Evolutionary conservation across 2,329 filamentous ascomycete genomes (phyloP).

Genomic region (Neurospora sp.): DNA sequence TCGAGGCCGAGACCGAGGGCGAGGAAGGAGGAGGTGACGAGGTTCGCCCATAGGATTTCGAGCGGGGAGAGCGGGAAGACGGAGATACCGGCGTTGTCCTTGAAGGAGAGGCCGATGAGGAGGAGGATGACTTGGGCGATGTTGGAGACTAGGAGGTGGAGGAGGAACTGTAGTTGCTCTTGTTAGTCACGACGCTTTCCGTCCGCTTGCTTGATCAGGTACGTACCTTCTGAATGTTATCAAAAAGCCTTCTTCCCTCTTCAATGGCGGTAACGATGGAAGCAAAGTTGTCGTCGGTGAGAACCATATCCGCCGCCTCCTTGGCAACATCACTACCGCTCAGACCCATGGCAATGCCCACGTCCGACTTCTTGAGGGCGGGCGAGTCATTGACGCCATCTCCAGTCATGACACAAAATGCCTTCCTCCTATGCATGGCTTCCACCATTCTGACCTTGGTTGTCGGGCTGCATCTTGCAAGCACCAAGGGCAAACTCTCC

Average conservation of each 20-base stretch:
- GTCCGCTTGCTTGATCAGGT: not conserved
- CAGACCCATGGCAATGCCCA: constrained; percentile 65
- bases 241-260: constrained; percentile 59
- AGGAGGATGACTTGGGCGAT: constrained; percentile 61
- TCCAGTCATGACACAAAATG: constrained; percentile 65
- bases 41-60: constrained; percentile 69
- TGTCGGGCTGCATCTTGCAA: constrained; percentile 59
- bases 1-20: constrained; percentile 66
- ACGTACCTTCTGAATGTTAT: constrained; percentile 63
- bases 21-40: constrained; percentile 61
- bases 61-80: constrained; percentile 64
- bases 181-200: constrained; percentile 16
- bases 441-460: constrained; percentile 71
- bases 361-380: constrained; percentile 60
- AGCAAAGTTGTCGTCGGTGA: constrained; percentile 83
- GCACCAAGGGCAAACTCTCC: constrained; percentile 52
- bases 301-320: constrained; percentile 76
- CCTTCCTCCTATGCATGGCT: constrained; percentile 57
- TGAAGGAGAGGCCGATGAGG: constrained; percentile 60
- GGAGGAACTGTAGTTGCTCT: constrained; percentile 36
- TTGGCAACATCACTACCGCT: constrained; percentile 66
- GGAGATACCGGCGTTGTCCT: constrained; percentile 46
- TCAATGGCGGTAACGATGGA: constrained; percentile 66
- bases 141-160: constrained; percentile 61
- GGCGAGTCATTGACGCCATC: constrained; percentile 68